Evolutionary conservation across 2,329 filamentous ascomycete genomes (phyloP).

Genomic region (Apiospora kogelbergensis): DNA sequence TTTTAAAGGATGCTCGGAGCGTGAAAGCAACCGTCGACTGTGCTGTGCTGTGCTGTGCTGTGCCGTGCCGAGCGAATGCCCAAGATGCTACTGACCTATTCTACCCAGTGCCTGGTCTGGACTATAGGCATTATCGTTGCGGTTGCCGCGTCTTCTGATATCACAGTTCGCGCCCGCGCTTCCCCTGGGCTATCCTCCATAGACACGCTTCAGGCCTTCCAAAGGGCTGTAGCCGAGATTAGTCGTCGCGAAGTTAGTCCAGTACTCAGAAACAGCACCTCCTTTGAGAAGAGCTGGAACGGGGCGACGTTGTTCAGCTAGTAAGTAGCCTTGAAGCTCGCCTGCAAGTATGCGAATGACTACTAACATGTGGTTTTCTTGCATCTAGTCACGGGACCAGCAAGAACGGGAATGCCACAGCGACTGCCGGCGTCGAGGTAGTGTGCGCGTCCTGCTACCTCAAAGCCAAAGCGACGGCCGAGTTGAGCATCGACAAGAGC

Average conservation of each 20-base stretch:
- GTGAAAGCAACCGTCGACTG: background rate
- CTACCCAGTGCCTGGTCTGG: slow-evolving; percentile 10
- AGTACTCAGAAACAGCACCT: slow-evolving; percentile 20
- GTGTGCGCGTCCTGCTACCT: slow-evolving; percentile 51
- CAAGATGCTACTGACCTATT: background rate
- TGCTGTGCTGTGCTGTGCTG: background rate
- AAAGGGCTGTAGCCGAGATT: slow-evolving; percentile 21
- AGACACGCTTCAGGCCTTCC: slow-evolving; percentile 23
- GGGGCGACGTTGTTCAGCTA: slow-evolving; percentile 35
- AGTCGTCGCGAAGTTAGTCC: slow-evolving; percentile 20
- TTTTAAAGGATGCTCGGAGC: background rate
- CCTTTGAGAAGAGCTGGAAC: slow-evolving; percentile 22
- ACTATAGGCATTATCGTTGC: slow-evolving; percentile 12
- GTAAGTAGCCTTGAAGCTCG: background rate
- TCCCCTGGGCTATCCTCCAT: slow-evolving; percentile 17
- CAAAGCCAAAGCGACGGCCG: slow-evolving; percentile 43
- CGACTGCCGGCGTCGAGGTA: slow-evolving; percentile 36
- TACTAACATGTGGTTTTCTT: slow-evolving; percentile 10
- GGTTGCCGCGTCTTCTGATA: slow-evolving; percentile 11
- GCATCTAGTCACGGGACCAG: background rate
- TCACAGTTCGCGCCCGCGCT: slow-evolving; percentile 25
- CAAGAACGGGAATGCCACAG: slow-evolving; percentile 20
- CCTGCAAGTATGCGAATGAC: slow-evolving; percentile 12
- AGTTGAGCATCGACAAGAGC: slow-evolving; percentile 39
- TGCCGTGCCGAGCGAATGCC: background rate